Conservation (phyloP, 306 rosid species). For the Hippophae gyantsensis region DNA sequence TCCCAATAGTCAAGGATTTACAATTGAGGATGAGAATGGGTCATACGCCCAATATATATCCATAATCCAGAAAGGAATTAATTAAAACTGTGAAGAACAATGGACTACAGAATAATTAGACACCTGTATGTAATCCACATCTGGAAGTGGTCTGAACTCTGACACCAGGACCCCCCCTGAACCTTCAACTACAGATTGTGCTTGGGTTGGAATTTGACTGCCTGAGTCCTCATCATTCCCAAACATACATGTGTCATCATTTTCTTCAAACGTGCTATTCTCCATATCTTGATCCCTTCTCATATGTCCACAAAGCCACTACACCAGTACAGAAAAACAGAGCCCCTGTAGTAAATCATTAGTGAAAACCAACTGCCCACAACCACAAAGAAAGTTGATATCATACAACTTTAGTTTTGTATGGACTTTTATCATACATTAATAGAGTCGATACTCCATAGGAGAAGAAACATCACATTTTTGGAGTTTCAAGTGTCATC, state of each 20-base stretch:
- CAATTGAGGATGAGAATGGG: too few relatives aligned
- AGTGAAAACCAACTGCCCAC: conserved; percentile 78
- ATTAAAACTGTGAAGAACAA: background rate
- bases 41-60: too few relatives aligned
- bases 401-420: conserved; percentile 18
- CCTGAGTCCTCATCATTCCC: conserved; percentile 67
- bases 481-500: too few relatives aligned
- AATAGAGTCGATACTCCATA: too few relatives aligned
- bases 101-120: conserved; percentile 11
- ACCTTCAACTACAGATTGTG: conserved; percentile 74
- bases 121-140: conserved; percentile 95
- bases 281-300: conserved; percentile 37
- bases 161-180: conserved; percentile 48
- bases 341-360: conserved; percentile 77
- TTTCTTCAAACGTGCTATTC: conserved; percentile 16
- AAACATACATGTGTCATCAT: conserved; percentile 33
- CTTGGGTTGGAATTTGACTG: conserved; percentile 73
- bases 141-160: conserved; percentile 65
- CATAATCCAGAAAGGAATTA: background rate
- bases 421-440: background rate
- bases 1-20: too few relatives aligned
- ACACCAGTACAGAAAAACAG: conserved; percentile 71
- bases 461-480: too few relatives aligned
- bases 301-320: conserved; percentile 58
- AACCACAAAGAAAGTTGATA: conserved; percentile 20